Evolutionary conservation across 176 grass and related monocot genomes (phyloP).

Genomic region (Lolium perenne): DNA sequence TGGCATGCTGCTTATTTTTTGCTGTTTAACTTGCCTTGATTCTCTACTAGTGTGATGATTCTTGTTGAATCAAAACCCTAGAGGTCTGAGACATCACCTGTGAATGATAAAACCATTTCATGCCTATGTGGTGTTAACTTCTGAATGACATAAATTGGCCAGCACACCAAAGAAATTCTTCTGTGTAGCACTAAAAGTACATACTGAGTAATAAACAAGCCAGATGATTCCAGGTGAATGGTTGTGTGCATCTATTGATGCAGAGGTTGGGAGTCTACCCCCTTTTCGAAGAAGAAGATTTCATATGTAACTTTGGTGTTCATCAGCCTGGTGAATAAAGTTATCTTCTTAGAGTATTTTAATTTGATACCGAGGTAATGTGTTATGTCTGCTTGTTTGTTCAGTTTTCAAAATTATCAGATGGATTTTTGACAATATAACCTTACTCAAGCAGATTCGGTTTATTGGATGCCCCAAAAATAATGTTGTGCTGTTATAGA

Average conservation of each 20-base stretch:
- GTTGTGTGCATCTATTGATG: neutral
- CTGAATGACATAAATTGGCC: neutral
- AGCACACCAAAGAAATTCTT: neutral
- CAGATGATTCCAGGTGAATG: neutral
- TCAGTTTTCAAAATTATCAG: neutral
- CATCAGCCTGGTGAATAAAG: neutral
- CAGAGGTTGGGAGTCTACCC: too few species aligned
- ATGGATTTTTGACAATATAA: neutral
- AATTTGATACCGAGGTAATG: neutral
- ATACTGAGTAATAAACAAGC: neutral
- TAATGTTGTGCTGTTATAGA: neutral
- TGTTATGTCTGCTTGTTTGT: neutral
- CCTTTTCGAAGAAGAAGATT: too few species aligned
- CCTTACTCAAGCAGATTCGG: neutral
- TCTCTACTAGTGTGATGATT: neutral
- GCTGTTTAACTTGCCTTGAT: neutral
- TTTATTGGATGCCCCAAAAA: neutral
- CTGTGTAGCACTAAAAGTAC: neutral
- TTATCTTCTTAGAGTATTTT: constrained; percentile 7
- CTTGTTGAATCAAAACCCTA: neutral
- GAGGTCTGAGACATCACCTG: neutral
- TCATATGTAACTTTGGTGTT: neutral
- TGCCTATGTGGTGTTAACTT: neutral
- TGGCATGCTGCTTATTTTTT: neutral
- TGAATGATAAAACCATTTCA: constrained; percentile 1